Evolutionary conservation across 495 filamentous ascomycete genomes (phyloP).

Genomic region (Penicillium chermesinum): DNA sequence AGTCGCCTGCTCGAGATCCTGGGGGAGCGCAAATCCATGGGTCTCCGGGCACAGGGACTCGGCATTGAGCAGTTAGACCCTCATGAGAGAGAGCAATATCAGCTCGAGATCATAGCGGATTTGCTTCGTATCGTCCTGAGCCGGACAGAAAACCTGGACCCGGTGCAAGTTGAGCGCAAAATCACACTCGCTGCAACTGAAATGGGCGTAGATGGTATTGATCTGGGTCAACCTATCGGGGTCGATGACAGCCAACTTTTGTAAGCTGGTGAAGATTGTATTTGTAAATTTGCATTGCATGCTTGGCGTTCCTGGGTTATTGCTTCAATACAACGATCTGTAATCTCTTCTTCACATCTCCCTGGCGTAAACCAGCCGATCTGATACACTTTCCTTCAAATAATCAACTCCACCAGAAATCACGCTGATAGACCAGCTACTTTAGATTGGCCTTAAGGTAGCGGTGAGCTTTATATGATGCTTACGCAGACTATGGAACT

Average conservation of each 20-base stretch:
- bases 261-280: conserved; percentile 3
- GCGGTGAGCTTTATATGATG: too few relatives aligned
- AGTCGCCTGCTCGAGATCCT: conserved; percentile 33
- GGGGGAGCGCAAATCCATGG: conserved; percentile 31
- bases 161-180: conserved; percentile 33
- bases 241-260: conserved; percentile 30
- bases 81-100: conserved; percentile 40
- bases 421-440: neutral
- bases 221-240: conserved; percentile 27
- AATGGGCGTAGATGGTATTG: conserved; percentile 46
- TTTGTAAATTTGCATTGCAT: conserved; percentile 12
- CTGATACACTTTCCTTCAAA: too few relatives aligned
- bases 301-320: conserved; percentile 10
- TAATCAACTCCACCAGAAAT: neutral
- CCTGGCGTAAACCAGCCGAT: too few relatives aligned
- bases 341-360: too few relatives aligned
- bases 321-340: conserved; percentile 6
- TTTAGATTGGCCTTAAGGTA: too few relatives aligned
- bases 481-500: too few relatives aligned
- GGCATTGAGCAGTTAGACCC: conserved; percentile 35
- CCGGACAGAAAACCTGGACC: conserved; percentile 31
- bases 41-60: conserved; percentile 32
- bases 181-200: conserved; percentile 46
- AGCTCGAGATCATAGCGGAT: conserved; percentile 45
- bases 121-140: conserved; percentile 49